phyloP scores from a whole-genome alignment of 192 early-diverging fungal species.

The Podila verticillata region DNA sequence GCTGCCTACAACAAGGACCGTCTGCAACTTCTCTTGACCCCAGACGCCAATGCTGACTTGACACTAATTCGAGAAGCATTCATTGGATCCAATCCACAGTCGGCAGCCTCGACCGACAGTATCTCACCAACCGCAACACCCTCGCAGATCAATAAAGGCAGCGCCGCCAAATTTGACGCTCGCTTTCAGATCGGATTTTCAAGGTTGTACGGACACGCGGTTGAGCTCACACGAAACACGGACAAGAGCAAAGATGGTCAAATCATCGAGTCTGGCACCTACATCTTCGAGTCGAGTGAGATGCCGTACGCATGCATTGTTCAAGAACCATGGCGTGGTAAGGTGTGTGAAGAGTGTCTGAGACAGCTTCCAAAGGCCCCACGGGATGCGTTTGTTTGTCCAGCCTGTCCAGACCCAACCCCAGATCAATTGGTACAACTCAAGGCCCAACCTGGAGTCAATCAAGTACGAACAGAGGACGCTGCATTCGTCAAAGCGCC shows the following conservation, averaged over 20 bases:
- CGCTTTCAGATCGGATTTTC: constrained; percentile 38
- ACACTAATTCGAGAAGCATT: not conserved
- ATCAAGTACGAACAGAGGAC: not conserved
- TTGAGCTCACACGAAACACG: constrained; percentile 3
- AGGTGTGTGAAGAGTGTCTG: constrained; percentile 38
- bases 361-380: not conserved
- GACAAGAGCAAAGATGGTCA: not conserved
- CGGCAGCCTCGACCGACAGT: not conserved
- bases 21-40: not conserved
- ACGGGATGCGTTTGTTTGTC: not conserved
- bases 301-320: constrained; percentile 37
- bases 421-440: not conserved
- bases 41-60: not conserved
- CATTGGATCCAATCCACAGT: not conserved
- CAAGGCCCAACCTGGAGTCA: not conserved
- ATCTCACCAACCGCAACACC: not conserved
- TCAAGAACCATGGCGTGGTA: constrained; percentile 27
- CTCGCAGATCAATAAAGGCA: not conserved
- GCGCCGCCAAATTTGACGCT: not conserved
- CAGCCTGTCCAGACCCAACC: not conserved
- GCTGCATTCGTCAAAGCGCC: not conserved
- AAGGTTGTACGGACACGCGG: constrained; percentile 16
- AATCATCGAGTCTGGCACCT: constrained; percentile 26
- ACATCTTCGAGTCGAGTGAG: constrained; percentile 24
- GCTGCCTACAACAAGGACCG: not conserved